Percentiles rank a stretch among this genome's conserved stretches.
Evolutionary conservation across 169 alveolate species (phyloP).

Genomic region (Eimeria necatrix): DNA sequence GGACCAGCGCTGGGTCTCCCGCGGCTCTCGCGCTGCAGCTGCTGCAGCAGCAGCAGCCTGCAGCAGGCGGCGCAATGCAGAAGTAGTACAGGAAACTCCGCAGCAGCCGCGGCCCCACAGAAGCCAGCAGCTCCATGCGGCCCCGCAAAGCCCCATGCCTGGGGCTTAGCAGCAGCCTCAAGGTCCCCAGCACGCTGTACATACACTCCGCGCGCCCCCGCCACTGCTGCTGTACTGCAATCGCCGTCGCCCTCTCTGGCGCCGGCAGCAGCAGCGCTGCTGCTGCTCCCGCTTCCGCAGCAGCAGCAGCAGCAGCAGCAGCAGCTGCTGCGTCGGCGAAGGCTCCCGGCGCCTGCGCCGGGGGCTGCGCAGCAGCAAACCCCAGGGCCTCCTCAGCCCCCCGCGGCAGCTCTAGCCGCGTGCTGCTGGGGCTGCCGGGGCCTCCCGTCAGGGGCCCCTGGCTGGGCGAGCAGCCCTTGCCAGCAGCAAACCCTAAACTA

Average conservation of each 20-base stretch:
- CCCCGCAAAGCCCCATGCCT: background rate
- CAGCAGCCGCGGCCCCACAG: conserved; percentile 5
- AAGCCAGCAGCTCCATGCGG: background rate
- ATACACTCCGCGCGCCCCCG: conserved; percentile 31
- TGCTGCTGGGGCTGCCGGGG: too few relatives aligned
- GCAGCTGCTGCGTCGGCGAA: too few relatives aligned
- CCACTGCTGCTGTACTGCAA: conserved; percentile 30
- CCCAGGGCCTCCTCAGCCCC: too few relatives aligned
- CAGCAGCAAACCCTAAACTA: too few relatives aligned
- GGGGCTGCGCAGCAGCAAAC: too few relatives aligned
- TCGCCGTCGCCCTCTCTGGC: background rate
- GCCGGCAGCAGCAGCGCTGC: background rate
- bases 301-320: too few relatives aligned
- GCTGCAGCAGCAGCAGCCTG: conserved; percentile 48
- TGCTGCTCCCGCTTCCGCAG: too few relatives aligned
- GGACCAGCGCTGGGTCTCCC: background rate
- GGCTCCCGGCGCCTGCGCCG: too few relatives aligned
- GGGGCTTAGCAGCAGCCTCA: conserved; percentile 15
- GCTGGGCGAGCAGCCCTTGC: too few relatives aligned
- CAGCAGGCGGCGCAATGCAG: background rate
- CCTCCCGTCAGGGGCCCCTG: too few relatives aligned
- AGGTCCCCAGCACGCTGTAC: conserved; percentile 2
- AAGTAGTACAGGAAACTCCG: background rate
- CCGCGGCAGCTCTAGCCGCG: too few relatives aligned
- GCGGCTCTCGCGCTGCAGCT: conserved; percentile 21